These are phyloP conservation scores for Xylariaceae sp. DNA, from an alignment of 2,329 filamentous ascomycete species.

Conservation along the genomic window DNA sequence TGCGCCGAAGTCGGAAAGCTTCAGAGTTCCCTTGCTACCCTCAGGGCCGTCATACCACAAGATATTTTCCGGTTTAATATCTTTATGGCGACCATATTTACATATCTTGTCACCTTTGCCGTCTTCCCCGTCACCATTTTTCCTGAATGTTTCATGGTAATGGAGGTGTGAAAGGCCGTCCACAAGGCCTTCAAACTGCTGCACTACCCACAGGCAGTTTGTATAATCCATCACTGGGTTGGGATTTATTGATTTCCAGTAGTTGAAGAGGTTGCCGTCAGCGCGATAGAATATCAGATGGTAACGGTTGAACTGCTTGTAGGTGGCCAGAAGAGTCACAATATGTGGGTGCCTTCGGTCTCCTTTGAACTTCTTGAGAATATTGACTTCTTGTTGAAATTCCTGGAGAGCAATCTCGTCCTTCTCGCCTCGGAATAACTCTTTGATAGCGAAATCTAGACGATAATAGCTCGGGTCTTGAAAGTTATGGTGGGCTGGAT, in stretches of 20 bases:
- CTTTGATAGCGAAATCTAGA: constrained; percentile 3
- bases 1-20: constrained; percentile 9
- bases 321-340: constrained; percentile 8
- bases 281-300: constrained; percentile 8
- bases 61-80: constrained; percentile 20
- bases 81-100: constrained; percentile 13
- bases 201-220: background rate
- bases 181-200: constrained; percentile 8
- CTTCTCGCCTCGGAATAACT: background rate
- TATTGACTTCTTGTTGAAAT: background rate
- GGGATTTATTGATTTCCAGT: constrained; percentile 1
- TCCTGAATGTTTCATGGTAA: background rate
- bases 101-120: background rate
- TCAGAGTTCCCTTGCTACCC: background rate
- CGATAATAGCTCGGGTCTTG: background rate
- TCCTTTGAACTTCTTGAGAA: constrained; percentile 17
- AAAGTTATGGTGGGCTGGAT: constrained; percentile 11
- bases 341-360: background rate
- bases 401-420: background rate
- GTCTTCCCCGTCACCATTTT: background rate
- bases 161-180: constrained; percentile 13
- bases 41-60: constrained; percentile 3
- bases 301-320: constrained; percentile 1
- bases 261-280: constrained; percentile 1
- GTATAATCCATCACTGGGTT: background rate